Conservation (phyloP, 305 asterid species). For the Fraxinus ornus region DNA sequence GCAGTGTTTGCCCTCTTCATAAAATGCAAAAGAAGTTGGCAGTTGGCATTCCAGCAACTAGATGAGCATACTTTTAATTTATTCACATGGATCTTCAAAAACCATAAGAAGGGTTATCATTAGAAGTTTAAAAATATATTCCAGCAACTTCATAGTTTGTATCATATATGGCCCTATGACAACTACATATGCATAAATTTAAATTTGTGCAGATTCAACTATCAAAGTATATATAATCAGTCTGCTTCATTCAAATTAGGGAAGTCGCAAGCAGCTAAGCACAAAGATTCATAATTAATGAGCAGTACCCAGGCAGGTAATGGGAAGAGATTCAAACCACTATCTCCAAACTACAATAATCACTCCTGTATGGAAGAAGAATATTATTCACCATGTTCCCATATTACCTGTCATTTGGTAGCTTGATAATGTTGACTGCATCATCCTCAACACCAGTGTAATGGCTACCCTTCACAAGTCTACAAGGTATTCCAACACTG, state of each 20-base stretch:
- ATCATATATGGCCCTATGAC: background rate
- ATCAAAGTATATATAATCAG: background rate
- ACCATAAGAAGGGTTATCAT: background rate
- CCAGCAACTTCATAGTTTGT: background rate
- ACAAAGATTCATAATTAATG: background rate
- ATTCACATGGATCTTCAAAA: background rate
- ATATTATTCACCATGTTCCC: constrained; percentile 16
- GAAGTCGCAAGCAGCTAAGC: background rate
- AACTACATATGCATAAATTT: background rate
- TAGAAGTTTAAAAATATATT: background rate
- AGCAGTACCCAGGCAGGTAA: background rate
- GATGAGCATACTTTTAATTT: background rate
- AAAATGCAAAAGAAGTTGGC: background rate
- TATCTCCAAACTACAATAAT: constrained; percentile 10
- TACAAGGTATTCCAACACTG: constrained; percentile 88
- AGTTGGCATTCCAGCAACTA: background rate
- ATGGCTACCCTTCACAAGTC: constrained; percentile 89
- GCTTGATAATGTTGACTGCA: constrained; percentile 85
- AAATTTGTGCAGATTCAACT: background rate
- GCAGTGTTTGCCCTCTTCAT: background rate
- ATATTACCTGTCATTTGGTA: constrained; percentile 76
- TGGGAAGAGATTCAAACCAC: background rate
- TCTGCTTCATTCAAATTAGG: background rate
- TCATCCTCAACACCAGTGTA: constrained; percentile 96
- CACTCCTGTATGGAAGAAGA: constrained; percentile 10